phyloP scores from a whole-genome alignment of 345 rosid genomes.

The Eucalyptus erythrocorys region DNA sequence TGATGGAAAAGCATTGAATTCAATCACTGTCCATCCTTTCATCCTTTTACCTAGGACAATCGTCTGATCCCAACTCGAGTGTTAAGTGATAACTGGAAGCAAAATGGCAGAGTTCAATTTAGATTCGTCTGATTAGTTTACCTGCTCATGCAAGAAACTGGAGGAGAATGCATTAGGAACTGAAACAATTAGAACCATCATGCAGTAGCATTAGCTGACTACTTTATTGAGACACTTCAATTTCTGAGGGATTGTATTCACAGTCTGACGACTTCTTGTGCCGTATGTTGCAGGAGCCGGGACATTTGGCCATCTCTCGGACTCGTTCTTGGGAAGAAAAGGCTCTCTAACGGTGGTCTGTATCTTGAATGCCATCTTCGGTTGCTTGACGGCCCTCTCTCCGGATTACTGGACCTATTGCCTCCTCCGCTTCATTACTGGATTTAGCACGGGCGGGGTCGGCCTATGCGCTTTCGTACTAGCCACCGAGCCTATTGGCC shows the following conservation, averaged over 20 bases:
- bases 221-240: background rate
- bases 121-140: background rate
- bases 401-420: conserved; percentile 63
- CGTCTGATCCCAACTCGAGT: background rate
- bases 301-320: conserved; percentile 84
- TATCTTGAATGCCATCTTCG: conserved; percentile 58
- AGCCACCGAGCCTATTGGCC: conserved; percentile 83
- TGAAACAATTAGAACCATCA: background rate
- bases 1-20: background rate
- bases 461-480: conserved; percentile 83
- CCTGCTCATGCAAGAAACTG: background rate
- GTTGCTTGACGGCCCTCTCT: conserved; percentile 61
- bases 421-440: conserved; percentile 60
- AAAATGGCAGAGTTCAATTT: background rate
- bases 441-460: conserved; percentile 91
- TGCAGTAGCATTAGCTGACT: background rate
- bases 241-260: background rate
- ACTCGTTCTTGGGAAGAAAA: conserved; percentile 83
- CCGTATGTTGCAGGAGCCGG: conserved; percentile 61
- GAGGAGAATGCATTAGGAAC: background rate
- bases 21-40: background rate
- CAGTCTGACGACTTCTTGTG: background rate
- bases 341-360: conserved; percentile 77
- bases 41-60: background rate
- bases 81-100: background rate